Evolutionary conservation across 768 basidiomycete species (phyloP).

Genomic region (Calocybe gangraenosa): DNA sequence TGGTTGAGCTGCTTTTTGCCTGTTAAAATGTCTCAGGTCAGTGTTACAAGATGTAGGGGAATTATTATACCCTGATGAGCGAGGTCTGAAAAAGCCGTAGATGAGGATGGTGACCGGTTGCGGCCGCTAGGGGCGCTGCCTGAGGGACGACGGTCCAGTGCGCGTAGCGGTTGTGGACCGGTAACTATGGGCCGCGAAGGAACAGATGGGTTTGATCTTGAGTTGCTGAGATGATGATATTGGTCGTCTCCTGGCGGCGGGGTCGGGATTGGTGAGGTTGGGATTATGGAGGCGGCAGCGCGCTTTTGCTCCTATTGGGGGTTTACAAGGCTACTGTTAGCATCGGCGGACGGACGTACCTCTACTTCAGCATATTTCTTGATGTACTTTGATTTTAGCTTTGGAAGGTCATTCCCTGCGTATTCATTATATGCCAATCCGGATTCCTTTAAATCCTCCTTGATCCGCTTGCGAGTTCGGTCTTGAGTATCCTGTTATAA

Average conservation of each 20-base stretch:
- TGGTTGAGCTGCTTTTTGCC: constrained; percentile 87
- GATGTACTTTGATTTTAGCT: constrained; percentile 71
- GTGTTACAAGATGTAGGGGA: background rate
- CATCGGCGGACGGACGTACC: constrained; percentile 35
- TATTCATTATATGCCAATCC: constrained; percentile 75
- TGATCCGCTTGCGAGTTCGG: constrained; percentile 86
- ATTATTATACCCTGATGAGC: constrained; percentile 67
- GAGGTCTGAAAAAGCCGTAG: constrained; percentile 80
- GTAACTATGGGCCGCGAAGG: constrained; percentile 54
- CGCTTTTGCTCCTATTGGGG: constrained; percentile 60
- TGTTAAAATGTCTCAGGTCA: constrained; percentile 27
- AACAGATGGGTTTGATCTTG: constrained; percentile 42
- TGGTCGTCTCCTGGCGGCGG: constrained; percentile 30
- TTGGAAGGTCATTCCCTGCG: constrained; percentile 74
- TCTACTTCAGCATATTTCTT: constrained; percentile 89
- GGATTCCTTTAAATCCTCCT: constrained; percentile 85
- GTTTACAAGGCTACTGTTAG: background rate
- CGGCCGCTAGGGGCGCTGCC: constrained; percentile 47
- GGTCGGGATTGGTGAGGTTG: constrained; percentile 27
- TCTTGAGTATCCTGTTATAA: constrained; percentile 77
- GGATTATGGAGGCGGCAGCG: constrained; percentile 32
- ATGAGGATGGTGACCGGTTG: constrained; percentile 78
- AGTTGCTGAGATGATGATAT: constrained; percentile 28
- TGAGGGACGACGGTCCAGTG: constrained; percentile 72
- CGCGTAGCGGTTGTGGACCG: constrained; percentile 69